Conservation (phyloP, 2,329 filamentous ascomycete species). For the Alternaria sp. region DNA sequence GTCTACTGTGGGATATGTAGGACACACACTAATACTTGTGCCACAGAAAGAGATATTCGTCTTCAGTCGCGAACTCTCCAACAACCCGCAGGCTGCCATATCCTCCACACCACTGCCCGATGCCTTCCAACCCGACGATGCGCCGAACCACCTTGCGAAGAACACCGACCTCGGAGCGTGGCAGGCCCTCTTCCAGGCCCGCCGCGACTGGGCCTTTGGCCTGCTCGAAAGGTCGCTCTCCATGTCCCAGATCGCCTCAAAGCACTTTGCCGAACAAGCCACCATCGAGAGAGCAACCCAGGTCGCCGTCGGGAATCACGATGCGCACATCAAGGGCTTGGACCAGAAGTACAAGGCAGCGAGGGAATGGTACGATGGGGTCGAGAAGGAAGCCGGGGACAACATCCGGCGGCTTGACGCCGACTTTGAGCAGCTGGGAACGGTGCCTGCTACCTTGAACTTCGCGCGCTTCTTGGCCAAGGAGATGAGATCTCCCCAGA, state of each 20-base stretch:
- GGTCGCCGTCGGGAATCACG: conserved; percentile 84
- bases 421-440: conserved; percentile 69
- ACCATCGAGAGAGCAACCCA: conserved; percentile 81
- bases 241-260: conserved; percentile 67
- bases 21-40: conserved; percentile 12
- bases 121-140: conserved; percentile 64
- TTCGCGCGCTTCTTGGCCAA: conserved; percentile 63
- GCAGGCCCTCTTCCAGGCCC: conserved; percentile 82
- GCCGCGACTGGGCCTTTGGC: conserved; percentile 78
- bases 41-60: conserved; percentile 84
- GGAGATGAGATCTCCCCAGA: conserved; percentile 38
- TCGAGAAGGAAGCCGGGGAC: conserved; percentile 70
- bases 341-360: conserved; percentile 75
- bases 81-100: conserved; percentile 54
- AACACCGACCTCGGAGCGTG: conserved; percentile 84
- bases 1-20: background rate
- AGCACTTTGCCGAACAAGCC: conserved; percentile 74
- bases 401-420: conserved; percentile 71
- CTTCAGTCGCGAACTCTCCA: conserved; percentile 74
- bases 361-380: conserved; percentile 72
- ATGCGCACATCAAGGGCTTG: conserved; percentile 73
- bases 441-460: conserved; percentile 67
- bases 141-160: conserved; percentile 82
- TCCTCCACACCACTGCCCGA: conserved; percentile 62
- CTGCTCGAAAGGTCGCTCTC: conserved; percentile 72